phyloP scores from a whole-genome alignment of 75 land plant species.

The Pinus tabuliformis region DNA sequence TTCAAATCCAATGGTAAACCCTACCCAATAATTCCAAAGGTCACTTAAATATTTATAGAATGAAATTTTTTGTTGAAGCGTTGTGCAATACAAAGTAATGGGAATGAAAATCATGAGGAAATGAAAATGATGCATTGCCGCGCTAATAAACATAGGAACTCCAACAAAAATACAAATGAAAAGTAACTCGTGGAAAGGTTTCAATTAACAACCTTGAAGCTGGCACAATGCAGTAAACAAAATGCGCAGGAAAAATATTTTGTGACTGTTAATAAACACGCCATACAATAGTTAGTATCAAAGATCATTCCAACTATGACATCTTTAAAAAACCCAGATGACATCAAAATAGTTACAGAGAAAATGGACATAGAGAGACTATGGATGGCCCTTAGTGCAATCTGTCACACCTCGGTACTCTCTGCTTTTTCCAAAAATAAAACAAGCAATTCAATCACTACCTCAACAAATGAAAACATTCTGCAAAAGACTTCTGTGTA shows the following conservation, averaged over 20 bases:
- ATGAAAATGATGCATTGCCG: too few relatives aligned
- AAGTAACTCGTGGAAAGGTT: neutral
- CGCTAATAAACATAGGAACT: too few relatives aligned
- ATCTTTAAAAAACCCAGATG: slow-evolving; percentile 38
- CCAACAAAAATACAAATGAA: too few relatives aligned
- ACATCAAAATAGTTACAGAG: slow-evolving; percentile 23
- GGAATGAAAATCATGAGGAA: neutral
- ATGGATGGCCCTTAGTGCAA: slow-evolving; percentile 42
- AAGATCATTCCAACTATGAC: slow-evolving; percentile 12
- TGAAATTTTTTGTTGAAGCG: neutral
- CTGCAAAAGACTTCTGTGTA: slow-evolving; percentile 50
- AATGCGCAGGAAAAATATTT: slow-evolving; percentile 87
- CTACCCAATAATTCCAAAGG: slow-evolving; percentile 16
- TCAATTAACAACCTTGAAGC: slow-evolving; percentile 60
- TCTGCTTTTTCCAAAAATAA: slow-evolving; percentile 33
- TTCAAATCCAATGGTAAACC: slow-evolving; percentile 53
- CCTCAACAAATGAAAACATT: slow-evolving; percentile 54
- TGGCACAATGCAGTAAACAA: slow-evolving; percentile 72
- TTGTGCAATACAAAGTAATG: neutral
- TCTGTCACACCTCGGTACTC: slow-evolving; percentile 33
- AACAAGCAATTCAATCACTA: slow-evolving; percentile 40
- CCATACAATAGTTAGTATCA: too few relatives aligned
- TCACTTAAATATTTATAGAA: too few relatives aligned
- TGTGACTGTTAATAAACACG: slow-evolving; percentile 50
- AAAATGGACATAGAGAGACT: slow-evolving; percentile 31